Conservation (phyloP, 306 rosid genomes). For the Quercus variabilis region DNA sequence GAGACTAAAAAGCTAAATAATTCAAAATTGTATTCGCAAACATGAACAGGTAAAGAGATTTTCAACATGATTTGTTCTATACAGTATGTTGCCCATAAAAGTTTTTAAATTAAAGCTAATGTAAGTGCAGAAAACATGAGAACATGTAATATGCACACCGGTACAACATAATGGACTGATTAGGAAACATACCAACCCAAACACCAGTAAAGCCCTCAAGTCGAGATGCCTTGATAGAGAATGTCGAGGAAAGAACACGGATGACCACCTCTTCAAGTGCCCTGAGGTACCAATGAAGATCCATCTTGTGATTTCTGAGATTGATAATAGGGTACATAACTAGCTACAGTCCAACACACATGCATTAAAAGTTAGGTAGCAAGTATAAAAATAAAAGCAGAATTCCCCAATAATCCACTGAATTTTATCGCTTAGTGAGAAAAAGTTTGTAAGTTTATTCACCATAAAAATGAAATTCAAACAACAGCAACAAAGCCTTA, state of each 20-base stretch:
- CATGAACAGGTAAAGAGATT: no score
- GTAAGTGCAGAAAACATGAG: background rate
- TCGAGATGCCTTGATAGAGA: conserved; percentile 70
- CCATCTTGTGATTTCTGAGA: conserved; percentile 80
- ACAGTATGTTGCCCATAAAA: background rate
- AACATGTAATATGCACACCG: background rate
- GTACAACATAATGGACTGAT: background rate
- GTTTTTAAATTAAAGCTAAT: background rate
- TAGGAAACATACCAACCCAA: conserved; percentile 64
- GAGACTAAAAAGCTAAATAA: background rate
- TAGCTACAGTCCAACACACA: conserved; percentile 45
- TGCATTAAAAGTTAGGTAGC: background rate
- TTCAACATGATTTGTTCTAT: background rate
- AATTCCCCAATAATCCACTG: background rate
- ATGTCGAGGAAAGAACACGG: conserved; percentile 66
- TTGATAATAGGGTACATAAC: conserved; percentile 85
- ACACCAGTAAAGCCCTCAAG: conserved; percentile 84
- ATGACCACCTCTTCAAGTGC: conserved; percentile 82
- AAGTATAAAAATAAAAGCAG: background rate
- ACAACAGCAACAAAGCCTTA: no score
- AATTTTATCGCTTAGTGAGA: background rate
- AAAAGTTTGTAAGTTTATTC: no score
- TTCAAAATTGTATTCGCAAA: background rate
- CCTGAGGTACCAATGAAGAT: conserved; percentile 91
- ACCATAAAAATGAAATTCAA: no score